Evolutionary conservation across 768 basidiomycete genomes (phyloP), one percentile per base, ranked within the genome.

Genomic region (Leccinum olivaceopallidum): DNA sequence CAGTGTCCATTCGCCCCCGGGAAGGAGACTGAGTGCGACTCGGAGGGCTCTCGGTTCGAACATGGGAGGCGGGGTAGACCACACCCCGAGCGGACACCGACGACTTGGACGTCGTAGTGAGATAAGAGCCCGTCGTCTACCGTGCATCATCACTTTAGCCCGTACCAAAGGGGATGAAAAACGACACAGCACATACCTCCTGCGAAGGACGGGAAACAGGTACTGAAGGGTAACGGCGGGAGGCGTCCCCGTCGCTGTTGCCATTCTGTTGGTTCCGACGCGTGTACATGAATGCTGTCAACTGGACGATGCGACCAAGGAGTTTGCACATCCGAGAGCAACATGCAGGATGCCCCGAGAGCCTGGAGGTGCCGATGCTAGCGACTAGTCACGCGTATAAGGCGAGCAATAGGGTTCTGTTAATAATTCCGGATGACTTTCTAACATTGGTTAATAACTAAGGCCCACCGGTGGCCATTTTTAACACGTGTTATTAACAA

Each of bases 261-360:
- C 34, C 36, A 2, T 54, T 54, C 18, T 34, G 13, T 12, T 24
- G n/a, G 39, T 42, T 59, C 39, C 53, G 57, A 49, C 44, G 59
- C 5, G 20, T 20, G 53, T 57, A 54, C 67, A 60, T 62, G 60
- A 56, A 58, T 51, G 34, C 22, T 14, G 58, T 53, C 53, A 54
- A 14, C 58, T 57, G 56, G 63, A 56, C 20, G 56, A 69, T 20
- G 51, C 55, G 63, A 6, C 22, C 48, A 37, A 39, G 10, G 39
- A 67, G 50, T 24, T 60, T 56, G 56, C 63, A 58, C 66, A 65
- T 68, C 18, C 66, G 36, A 51, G 24, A 53, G 52, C 52, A 49
- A 56, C 55, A 60, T 62, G 49, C 54, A 65, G 53, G 42, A 58
- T 16, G 47, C 47, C 54, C 56, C 26, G 53, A 53, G 42, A 55